phyloP scores from a whole-genome alignment of 2,329 filamentous ascomycete genomes.

The Pseudocercospora crystallina region DNA sequence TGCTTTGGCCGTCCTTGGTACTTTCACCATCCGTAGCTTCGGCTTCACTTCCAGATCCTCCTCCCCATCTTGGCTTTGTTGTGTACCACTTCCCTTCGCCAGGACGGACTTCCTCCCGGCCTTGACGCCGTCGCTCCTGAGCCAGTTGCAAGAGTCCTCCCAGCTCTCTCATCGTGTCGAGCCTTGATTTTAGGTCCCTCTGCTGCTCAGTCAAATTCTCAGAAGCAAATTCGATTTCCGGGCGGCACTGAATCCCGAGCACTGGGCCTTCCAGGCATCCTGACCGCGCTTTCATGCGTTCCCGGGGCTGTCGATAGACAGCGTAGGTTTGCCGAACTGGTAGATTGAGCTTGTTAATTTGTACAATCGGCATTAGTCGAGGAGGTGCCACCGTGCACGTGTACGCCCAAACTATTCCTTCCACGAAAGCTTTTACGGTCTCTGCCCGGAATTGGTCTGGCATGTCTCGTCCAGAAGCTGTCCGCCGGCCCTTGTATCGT shows the following conservation, averaged over 20 bases:
- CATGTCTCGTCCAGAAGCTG: conserved; percentile 59
- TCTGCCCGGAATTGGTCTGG: conserved; percentile 59
- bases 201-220: conserved; percentile 26
- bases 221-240: conserved; percentile 53
- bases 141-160: conserved; percentile 58
- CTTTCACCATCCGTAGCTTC: conserved; percentile 42
- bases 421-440: conserved; percentile 56
- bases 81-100: conserved; percentile 64
- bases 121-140: conserved; percentile 60
- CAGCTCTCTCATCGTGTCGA: conserved; percentile 59
- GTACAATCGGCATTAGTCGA: conserved; percentile 46
- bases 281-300: conserved; percentile 52
- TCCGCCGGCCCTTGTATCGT: conserved; percentile 58
- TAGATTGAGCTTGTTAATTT: conserved; percentile 47
- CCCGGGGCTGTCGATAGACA: conserved; percentile 54
- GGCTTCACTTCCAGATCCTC: conserved; percentile 49
- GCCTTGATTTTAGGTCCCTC: conserved; percentile 31
- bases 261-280: conserved; percentile 60
- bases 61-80: conserved; percentile 56
- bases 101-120: conserved; percentile 48
- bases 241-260: conserved; percentile 55
- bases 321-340: conserved; percentile 57
- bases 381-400: conserved; percentile 53
- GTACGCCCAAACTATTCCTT: conserved; percentile 60
- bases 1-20: conserved; percentile 38